phyloP scores from a whole-genome alignment of 2,329 filamentous ascomycete genomes.

The Aureobasidium sp. region DNA sequence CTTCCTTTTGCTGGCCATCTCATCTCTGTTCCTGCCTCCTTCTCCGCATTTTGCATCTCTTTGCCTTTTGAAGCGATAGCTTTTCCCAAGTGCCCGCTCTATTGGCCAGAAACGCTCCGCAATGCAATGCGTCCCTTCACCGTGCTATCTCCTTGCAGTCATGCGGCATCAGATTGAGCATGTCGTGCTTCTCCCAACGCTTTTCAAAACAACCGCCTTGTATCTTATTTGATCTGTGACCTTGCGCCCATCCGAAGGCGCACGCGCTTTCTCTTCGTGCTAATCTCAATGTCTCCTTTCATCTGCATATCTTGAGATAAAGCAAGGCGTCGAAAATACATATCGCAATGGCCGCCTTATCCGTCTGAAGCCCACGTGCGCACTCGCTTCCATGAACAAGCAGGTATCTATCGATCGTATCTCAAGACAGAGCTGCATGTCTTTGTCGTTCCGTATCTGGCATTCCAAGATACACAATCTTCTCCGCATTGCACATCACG shows the following conservation, averaged over 20 bases:
- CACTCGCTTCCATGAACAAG: not conserved
- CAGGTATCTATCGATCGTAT: not conserved
- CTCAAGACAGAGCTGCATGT: not conserved
- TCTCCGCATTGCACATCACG: not conserved
- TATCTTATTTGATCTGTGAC: not conserved
- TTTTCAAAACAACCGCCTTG: not conserved
- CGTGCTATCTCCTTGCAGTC: conserved; percentile 3
- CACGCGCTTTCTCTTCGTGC: not conserved
- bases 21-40: conserved; percentile 7
- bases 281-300: conserved; percentile 1
- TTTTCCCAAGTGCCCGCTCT: not conserved
- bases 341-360: not conserved
- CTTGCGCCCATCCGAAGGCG: not conserved
- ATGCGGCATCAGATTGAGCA: not conserved
- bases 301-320: conserved; percentile 6
- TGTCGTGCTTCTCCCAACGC: not conserved
- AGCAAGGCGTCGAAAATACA: not conserved
- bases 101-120: not conserved
- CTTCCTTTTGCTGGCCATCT: not conserved
- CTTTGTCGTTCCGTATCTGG: not conserved
- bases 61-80: not conserved
- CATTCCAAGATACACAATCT: not conserved
- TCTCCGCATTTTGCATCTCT: conserved; percentile 4
- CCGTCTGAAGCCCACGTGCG: conserved; percentile 4
- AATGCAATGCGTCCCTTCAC: not conserved